A percentile compares a stretch with the other conserved stretches of the same genome.
These are phyloP conservation scores for Acanthamoeba quina DNA, from an alignment of 208 protist species.

Conservation along the genomic window DNA sequence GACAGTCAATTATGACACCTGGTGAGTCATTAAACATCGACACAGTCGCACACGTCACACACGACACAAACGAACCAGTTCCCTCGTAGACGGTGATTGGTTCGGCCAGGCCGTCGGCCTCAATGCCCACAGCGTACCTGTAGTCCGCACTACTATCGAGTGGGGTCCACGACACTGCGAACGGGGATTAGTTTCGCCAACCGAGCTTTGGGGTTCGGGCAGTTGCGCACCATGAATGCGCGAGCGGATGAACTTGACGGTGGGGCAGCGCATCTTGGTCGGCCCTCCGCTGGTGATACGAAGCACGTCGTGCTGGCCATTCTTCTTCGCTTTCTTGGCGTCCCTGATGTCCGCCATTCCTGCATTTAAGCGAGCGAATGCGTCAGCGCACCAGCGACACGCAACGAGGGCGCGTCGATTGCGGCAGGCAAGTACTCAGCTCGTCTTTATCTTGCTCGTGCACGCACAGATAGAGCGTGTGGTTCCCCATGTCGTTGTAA, in stretches of 20 bases:
- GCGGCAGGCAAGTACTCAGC: background rate
- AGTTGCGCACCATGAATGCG: background rate
- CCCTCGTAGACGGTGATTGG: background rate
- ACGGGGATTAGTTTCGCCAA: background rate
- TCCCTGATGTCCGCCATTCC: slow-evolving; percentile 27
- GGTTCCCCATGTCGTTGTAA: slow-evolving; percentile 16
- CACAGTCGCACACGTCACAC: too few species aligned
- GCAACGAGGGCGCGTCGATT: background rate
- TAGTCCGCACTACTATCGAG: background rate
- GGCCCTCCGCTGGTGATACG: slow-evolving; percentile 14
- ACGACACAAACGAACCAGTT: background rate
- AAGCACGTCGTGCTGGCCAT: background rate
- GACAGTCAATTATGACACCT: too few species aligned
- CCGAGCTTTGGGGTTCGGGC: too few species aligned
- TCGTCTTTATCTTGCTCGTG: slow-evolving; percentile 8
- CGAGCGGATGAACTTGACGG: background rate
- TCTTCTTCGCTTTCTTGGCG: background rate
- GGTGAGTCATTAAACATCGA: too few species aligned
- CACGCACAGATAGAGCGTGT: slow-evolving; percentile 24
- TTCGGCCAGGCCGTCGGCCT: background rate
- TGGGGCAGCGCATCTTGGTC: background rate
- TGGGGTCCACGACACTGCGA: background rate
- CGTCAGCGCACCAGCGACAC: background rate
- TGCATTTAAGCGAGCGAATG: background rate
- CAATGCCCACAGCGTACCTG: background rate